Conservation (phyloP, 2,329 filamentous ascomycete genomes). For the Arthrobotrys iridis region DNA sequence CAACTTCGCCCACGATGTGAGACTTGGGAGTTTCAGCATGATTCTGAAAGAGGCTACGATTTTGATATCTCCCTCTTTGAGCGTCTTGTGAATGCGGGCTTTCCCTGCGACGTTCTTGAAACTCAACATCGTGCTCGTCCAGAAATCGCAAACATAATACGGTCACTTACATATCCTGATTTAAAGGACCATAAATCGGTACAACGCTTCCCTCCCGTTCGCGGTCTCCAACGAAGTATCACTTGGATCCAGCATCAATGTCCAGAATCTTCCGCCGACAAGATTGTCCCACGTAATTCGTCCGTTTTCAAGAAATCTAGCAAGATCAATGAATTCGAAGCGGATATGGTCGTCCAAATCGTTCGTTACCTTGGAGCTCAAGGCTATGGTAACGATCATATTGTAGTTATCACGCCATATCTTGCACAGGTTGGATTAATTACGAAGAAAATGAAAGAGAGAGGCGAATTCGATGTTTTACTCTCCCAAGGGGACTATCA, state of each 20-base stretch:
- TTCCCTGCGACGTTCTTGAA: conserved; percentile 67
- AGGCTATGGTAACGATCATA: conserved; percentile 72
- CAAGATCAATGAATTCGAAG: conserved; percentile 70
- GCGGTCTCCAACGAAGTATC: conserved; percentile 70
- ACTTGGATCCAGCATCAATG: conserved; percentile 74
- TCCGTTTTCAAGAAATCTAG: conserved; percentile 71
- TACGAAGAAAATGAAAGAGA: conserved; percentile 66
- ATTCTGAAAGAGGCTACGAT: conserved; percentile 73
- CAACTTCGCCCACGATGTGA: conserved; percentile 76
- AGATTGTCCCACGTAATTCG: conserved; percentile 64
- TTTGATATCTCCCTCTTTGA: conserved; percentile 75
- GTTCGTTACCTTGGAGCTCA: conserved; percentile 77
- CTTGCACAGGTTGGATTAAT: conserved; percentile 74
- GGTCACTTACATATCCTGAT: conserved; percentile 71
- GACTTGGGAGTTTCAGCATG: conserved; percentile 70
- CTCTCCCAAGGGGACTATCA: conserved; percentile 75
- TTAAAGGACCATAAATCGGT: conserved; percentile 69
- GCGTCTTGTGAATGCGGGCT: conserved; percentile 69
- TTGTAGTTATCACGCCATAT: conserved; percentile 78
- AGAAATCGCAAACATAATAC: conserved; percentile 71
- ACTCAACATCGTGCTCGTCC: conserved; percentile 76
- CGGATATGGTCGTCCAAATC: conserved; percentile 71
- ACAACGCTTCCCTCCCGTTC: conserved; percentile 63
- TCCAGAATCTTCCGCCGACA: conserved; percentile 65
- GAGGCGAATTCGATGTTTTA: conserved; percentile 70